Conservation (phyloP, 345 rosid species). For the Schrenkiella parvula region DNA sequence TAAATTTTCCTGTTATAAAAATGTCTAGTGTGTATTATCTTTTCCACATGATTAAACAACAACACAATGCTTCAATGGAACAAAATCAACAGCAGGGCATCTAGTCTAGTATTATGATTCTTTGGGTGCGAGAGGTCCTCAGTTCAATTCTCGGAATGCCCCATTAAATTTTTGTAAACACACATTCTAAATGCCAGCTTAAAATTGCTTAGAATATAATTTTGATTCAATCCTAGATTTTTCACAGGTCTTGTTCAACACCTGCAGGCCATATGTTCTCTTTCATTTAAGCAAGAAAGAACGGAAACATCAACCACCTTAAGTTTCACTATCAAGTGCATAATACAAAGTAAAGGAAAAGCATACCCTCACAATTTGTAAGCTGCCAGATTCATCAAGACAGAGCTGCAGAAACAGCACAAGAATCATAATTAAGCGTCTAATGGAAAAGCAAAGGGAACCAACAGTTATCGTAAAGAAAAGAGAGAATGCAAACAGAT, state of each 20-base stretch:
- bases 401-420: neutral
- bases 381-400: neutral
- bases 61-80: no score
- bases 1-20: neutral
- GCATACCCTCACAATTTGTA: neutral
- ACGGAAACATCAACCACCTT: no score
- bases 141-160: slow-evolving; percentile 42
- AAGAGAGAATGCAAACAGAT: neutral
- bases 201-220: neutral
- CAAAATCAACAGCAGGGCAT: no score
- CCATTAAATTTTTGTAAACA: neutral
- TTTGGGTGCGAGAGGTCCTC: slow-evolving; percentile 90
- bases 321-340: no score
- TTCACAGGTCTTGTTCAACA: no score
- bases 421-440: neutral
- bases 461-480: neutral
- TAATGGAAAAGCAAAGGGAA: neutral
- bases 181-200: neutral
- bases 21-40: no score
- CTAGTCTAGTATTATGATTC: no score
- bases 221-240: no score
- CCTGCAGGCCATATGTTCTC: no score
- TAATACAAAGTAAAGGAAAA: neutral
- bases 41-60: no score
- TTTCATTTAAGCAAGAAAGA: no score